Conservation (phyloP, 345 rosid genomes). For the Hibiscus mutabilis region DNA sequence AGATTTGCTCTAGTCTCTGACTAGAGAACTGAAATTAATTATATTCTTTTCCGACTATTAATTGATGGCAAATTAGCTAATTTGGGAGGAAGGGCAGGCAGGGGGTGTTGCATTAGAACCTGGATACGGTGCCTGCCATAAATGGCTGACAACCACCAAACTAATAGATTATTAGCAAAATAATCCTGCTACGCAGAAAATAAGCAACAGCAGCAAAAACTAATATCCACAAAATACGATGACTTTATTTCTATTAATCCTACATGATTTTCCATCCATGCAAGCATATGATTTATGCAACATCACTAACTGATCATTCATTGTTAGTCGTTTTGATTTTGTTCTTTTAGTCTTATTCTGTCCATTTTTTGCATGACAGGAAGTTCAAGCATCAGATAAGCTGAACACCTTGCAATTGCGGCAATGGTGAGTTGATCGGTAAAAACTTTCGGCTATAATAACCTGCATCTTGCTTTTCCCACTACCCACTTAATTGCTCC, state of each 20-base stretch:
- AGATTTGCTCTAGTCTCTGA: not conserved
- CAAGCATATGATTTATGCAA: not conserved
- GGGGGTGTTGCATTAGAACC: not conserved
- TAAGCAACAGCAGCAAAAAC: not conserved
- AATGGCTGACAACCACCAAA: not conserved
- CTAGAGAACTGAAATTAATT: not conserved
- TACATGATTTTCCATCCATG: not conserved
- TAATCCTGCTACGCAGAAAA: not conserved
- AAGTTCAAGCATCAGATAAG: slow-evolving; percentile 31
- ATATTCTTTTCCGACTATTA: not conserved
- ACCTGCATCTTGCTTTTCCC: not conserved
- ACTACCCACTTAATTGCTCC: not conserved
- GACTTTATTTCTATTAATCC: not conserved
- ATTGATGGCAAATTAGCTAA: not conserved
- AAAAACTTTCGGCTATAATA: not conserved
- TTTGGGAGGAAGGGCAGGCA: not conserved
- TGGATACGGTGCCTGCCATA: not conserved
- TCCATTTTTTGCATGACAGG: slow-evolving; percentile 16
- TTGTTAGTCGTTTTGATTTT: not conserved
- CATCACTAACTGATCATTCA: not conserved
- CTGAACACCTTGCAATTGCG: slow-evolving; percentile 23
- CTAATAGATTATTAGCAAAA: not conserved
- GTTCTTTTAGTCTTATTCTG: not conserved
- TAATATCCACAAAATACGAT: not conserved
- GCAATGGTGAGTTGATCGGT: slow-evolving; percentile 35